phyloP scores from a whole-genome alignment of 768 basidiomycete genomes.

The Nidularia sp. region DNA sequence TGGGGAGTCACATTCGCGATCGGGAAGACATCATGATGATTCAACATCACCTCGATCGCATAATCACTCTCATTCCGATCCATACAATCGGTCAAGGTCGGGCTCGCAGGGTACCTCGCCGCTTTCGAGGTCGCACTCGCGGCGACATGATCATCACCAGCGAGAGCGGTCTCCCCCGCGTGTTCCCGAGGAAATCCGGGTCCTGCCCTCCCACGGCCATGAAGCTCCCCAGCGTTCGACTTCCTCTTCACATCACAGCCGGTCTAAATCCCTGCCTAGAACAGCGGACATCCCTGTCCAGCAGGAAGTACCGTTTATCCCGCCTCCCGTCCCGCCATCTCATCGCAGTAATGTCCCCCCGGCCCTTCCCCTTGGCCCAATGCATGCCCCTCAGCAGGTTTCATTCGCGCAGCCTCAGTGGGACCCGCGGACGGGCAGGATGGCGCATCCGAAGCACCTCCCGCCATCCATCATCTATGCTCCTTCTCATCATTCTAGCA shows the following conservation, averaged over 20 bases:
- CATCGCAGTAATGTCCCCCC: constrained; percentile 18
- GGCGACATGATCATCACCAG: constrained; percentile 12
- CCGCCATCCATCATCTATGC: constrained; percentile 60
- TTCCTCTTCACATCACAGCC: constrained; percentile 27
- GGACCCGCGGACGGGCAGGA: constrained; percentile 10
- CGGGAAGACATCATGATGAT: constrained; percentile 15
- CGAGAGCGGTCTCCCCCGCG: constrained; percentile 18
- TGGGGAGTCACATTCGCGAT: constrained; percentile 6
- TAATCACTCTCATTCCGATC: constrained; percentile 21
- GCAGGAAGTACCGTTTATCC: constrained; percentile 17
- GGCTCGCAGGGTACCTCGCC: constrained; percentile 30
- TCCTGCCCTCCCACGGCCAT: constrained; percentile 46
- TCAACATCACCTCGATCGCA: constrained; percentile 14
- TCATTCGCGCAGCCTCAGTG: constrained; percentile 24
- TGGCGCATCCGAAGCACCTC: constrained; percentile 29
- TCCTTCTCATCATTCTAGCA: constrained; percentile 40
- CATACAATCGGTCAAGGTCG: constrained; percentile 32
- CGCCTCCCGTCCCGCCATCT: constrained; percentile 17
- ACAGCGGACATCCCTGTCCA: constrained; percentile 20
- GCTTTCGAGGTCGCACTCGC: constrained; percentile 21
- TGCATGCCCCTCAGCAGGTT: constrained; percentile 15
- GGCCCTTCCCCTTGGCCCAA: constrained; percentile 1
- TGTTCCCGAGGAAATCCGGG: constrained; percentile 58
- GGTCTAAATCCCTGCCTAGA: constrained; percentile 45
- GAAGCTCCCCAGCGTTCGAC: constrained; percentile 24